These are phyloP conservation scores for Solanum tacnaense DNA, from an alignment of 257 asterid genomes.

Conservation along the genomic window DNA sequence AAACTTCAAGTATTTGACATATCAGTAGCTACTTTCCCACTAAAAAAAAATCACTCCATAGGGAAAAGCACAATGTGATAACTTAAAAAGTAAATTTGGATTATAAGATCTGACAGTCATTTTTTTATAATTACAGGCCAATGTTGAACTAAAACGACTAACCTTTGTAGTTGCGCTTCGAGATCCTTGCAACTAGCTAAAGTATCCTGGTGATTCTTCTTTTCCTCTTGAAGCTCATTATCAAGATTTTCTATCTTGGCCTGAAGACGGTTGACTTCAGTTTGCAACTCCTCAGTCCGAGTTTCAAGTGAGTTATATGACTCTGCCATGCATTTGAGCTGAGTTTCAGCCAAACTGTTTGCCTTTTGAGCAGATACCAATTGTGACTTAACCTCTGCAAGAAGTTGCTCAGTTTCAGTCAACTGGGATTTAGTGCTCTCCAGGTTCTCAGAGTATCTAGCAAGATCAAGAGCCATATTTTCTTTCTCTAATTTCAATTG, in stretches of 20 bases:
- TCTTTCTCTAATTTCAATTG: slow-evolving; percentile 72
- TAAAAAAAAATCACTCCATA: background rate
- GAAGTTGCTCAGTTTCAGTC: slow-evolving; percentile 57
- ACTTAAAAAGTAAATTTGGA: background rate
- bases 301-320: slow-evolving; percentile 78
- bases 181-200: slow-evolving; percentile 58
- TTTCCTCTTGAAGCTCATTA: slow-evolving; percentile 68
- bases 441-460: slow-evolving; percentile 38
- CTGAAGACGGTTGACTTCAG: slow-evolving; percentile 53
- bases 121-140: background rate
- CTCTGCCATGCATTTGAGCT: slow-evolving; percentile 96
- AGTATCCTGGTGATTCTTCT: slow-evolving; percentile 41
- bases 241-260: slow-evolving; percentile 46
- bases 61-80: background rate
- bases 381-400: slow-evolving; percentile 77
- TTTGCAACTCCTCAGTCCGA: slow-evolving; percentile 63
- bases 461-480: slow-evolving; percentile 51
- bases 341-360: slow-evolving; percentile 87
- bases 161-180: slow-evolving; percentile 69
- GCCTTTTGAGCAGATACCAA: slow-evolving; percentile 61
- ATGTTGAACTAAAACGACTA: background rate
- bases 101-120: background rate
- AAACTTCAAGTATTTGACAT: background rate
- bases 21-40: background rate
- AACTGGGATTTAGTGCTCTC: slow-evolving; percentile 58